phyloP scores from a whole-genome alignment of 495 filamentous ascomycete genomes.

The Penicillium arizonense region DNA sequence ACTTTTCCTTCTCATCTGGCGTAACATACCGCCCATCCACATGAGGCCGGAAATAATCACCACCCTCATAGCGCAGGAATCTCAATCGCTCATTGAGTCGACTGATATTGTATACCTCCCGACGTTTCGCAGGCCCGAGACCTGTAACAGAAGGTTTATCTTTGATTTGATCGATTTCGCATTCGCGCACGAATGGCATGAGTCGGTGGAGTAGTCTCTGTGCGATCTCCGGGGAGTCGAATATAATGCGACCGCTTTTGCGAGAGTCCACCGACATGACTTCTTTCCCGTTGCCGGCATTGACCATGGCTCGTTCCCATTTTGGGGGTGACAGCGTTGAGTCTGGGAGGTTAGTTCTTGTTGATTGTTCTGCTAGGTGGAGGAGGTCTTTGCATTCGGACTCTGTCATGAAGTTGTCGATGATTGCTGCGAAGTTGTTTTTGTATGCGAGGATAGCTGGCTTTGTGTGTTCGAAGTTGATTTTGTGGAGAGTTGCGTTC shows the following conservation, averaged over 20 bases:
- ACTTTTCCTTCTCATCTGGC: constrained; percentile 54
- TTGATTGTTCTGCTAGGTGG: constrained; percentile 51
- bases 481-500: constrained; percentile 25
- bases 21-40: constrained; percentile 69
- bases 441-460: constrained; percentile 54
- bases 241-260: constrained; percentile 74
- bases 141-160: constrained; percentile 47
- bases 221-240: constrained; percentile 61
- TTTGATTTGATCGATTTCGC: constrained; percentile 32
- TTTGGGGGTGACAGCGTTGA: constrained; percentile 10
- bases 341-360: neutral
- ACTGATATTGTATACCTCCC: constrained; percentile 53
- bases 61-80: constrained; percentile 74
- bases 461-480: constrained; percentile 51
- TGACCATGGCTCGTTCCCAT: constrained; percentile 53
- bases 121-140: constrained; percentile 37
- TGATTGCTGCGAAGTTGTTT: constrained; percentile 55
- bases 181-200: constrained; percentile 44
- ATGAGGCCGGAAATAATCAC: constrained; percentile 79
- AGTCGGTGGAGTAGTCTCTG: constrained; percentile 61
- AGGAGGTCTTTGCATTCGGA: constrained; percentile 60
- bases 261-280: constrained; percentile 53
- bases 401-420: constrained; percentile 62
- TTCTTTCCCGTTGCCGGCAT: constrained; percentile 62
- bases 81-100: constrained; percentile 75